phyloP scores from a whole-genome alignment of 345 rosid genomes.

The Gossypium turneri region DNA sequence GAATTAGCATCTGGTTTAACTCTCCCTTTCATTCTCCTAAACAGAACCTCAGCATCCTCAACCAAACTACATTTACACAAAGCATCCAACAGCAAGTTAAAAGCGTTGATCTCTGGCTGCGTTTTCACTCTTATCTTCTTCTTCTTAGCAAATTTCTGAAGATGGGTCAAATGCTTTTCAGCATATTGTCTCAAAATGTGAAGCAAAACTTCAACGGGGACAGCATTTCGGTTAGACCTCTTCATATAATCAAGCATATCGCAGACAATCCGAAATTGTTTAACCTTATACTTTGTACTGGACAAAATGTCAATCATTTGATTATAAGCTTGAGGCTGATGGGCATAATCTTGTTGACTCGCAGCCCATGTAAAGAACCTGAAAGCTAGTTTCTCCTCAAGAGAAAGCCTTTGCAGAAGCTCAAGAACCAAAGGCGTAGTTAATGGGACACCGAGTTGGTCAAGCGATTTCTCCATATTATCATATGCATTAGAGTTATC shows the following conservation, averaged over 20 bases:
- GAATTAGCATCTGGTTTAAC: conserved; percentile 67
- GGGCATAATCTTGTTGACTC: conserved; percentile 50
- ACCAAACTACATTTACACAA: conserved; percentile 80
- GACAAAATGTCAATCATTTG: conserved; percentile 81
- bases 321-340: conserved; percentile 57
- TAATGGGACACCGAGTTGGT: conserved; percentile 42
- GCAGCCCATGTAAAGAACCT: conserved; percentile 87
- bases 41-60: conserved; percentile 57
- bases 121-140: conserved; percentile 85
- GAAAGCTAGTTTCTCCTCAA: conserved; percentile 71
- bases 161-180: conserved; percentile 70
- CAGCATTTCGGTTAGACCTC: conserved; percentile 43
- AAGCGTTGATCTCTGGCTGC: conserved; percentile 80
- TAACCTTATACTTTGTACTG: conserved; percentile 73
- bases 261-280: conserved; percentile 71
- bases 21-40: conserved; percentile 49
- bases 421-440: conserved; percentile 55
- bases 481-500: conserved; percentile 39
- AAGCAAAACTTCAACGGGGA: conserved; percentile 57
- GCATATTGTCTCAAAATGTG: conserved; percentile 60
- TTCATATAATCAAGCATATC: conserved; percentile 87
- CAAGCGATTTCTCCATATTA: conserved; percentile 61
- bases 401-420: conserved; percentile 61
- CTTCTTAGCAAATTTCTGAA: conserved; percentile 82
- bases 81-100: conserved; percentile 79